Percentiles rank a stretch among this genome's conserved stretches.
These are phyloP conservation scores for Hypoxylon sp. DNA, from an alignment of 2,329 filamentous ascomycete genomes.

Conservation along the genomic window DNA sequence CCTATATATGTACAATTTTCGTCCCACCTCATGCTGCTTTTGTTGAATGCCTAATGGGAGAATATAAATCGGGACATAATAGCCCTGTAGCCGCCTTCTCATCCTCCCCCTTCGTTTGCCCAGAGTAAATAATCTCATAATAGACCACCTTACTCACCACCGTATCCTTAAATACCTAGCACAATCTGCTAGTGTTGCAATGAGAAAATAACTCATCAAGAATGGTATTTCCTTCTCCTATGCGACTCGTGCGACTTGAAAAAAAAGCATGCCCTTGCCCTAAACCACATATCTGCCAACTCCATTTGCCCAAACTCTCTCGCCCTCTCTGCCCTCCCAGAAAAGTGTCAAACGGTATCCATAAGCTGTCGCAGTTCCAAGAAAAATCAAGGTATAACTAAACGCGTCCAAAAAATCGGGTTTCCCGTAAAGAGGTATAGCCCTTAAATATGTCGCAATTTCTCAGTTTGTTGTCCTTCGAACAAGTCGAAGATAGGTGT, in stretches of 20 bases:
- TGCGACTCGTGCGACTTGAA: constrained; percentile 24
- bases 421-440: constrained; percentile 5
- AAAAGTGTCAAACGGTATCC: constrained; percentile 52
- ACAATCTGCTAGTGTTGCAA: constrained; percentile 24
- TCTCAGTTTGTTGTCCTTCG: constrained; percentile 14
- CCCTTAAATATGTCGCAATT: constrained; percentile 35
- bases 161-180: constrained; percentile 17
- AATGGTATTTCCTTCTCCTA: constrained; percentile 41
- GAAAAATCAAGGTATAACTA: constrained; percentile 42
- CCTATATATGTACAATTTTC: constrained; percentile 26
- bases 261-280: constrained; percentile 33
- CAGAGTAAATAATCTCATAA: constrained; percentile 10
- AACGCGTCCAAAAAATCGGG: constrained; percentile 32
- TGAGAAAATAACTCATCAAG: constrained; percentile 28
- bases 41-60: constrained; percentile 19
- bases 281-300: constrained; percentile 44
- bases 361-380: constrained; percentile 45
- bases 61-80: constrained; percentile 22
- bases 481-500: not conserved
- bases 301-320: constrained; percentile 46
- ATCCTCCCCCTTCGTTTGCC: constrained; percentile 8
- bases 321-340: constrained; percentile 29
- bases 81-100: constrained; percentile 3
- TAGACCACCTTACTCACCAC: constrained; percentile 1
- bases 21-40: constrained; percentile 10